Base-by-base conservation (phyloP, 805 yeast species). In the Maudiozyma saulgeensis region DNA sequence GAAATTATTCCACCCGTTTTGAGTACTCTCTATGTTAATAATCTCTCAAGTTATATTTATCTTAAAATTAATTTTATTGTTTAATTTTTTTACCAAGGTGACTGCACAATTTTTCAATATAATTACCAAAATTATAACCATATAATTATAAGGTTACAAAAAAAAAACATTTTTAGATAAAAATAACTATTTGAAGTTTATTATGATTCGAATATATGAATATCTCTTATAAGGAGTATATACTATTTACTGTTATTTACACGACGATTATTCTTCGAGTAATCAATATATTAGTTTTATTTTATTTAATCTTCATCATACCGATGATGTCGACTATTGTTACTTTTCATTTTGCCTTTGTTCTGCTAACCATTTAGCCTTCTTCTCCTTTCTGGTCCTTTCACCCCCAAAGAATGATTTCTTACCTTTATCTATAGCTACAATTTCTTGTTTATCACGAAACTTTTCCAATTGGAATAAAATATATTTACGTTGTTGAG, bases 331-430 rank as follows among this genome's bases (percentile, higher is more conserved):
- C 18, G 1, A 18, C 41, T 6, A 6, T 39, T 13, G 13, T 23
- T 13, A 28, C 11, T 42, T 31, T 16, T 42, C 44, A 18, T 49
- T 44, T 13, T 46, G 43, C 25, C 50, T 41, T 21, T 80, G 78
- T 56, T 78, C 79, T 48, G 81, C 75, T 48, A 76, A 68, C 68
- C 78, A 64, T 53, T 77, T 77, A 9, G 95, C 91, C 16, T 73
- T 69, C 56, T 75, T 76, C 61, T 82, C 84, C 59, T 76, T 79
- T 52, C 83, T 77, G 59, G 80, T 84, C 65, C 96, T 79, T 68
- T 89, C 96, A 61, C 96, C 96, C 25, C 96, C 96, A 68, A 80
- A 72, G 58, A 72, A 73, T 58, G 77, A 75, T 74, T 87, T 87
- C 72, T 76, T 82, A n/a, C 90, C 87, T 53, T 71, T 67, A 56